Evolutionary conservation across 805 yeast genomes (phyloP).

Genomic region (Yarrowia alimentaria): DNA sequence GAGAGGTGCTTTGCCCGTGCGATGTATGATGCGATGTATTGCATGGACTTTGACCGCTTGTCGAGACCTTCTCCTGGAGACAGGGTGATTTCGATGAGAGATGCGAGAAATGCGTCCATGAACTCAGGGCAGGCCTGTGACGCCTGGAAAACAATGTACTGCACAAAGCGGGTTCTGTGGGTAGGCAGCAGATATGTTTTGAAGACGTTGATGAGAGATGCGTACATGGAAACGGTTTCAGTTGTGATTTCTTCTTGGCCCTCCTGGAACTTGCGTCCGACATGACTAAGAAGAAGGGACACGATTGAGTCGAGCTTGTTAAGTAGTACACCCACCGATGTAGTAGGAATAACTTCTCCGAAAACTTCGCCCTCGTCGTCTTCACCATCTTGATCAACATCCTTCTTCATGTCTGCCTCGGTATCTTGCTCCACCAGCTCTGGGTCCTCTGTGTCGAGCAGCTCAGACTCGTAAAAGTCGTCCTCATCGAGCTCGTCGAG

Average conservation of each 20-base stretch:
- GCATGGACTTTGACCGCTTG: conserved; percentile 82
- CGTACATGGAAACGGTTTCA: conserved; percentile 65
- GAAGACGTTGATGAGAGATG: conserved; percentile 72
- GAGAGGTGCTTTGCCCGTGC: conserved; percentile 79
- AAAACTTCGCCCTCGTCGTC: conserved; percentile 39
- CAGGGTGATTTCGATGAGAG: conserved; percentile 80
- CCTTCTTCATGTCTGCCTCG: conserved; percentile 34
- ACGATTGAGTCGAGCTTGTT: conserved; percentile 72
- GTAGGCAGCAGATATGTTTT: conserved; percentile 84
- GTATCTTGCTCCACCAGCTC: conserved; percentile 34
- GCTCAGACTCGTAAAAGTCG: conserved; percentile 40
- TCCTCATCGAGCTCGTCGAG: conserved; percentile 71
- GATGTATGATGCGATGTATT: conserved; percentile 83
- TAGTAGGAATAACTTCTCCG: conserved; percentile 39
- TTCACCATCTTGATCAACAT: conserved; percentile 38
- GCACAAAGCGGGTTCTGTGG: conserved; percentile 84
- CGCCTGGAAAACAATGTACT: conserved; percentile 74
- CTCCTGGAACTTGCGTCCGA: conserved; percentile 50
- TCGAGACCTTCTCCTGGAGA: conserved; percentile 65
- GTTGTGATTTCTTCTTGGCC: conserved; percentile 51
- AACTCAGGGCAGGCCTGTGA: conserved; percentile 80
- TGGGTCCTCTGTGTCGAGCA: conserved; percentile 7
- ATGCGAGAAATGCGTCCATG: conserved; percentile 78
- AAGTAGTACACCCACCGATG: conserved; percentile 45
- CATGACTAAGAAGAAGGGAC: conserved; percentile 52